Base-by-base conservation (phyloP, 148 eudicot species). In the Arbutus unedo region DNA sequence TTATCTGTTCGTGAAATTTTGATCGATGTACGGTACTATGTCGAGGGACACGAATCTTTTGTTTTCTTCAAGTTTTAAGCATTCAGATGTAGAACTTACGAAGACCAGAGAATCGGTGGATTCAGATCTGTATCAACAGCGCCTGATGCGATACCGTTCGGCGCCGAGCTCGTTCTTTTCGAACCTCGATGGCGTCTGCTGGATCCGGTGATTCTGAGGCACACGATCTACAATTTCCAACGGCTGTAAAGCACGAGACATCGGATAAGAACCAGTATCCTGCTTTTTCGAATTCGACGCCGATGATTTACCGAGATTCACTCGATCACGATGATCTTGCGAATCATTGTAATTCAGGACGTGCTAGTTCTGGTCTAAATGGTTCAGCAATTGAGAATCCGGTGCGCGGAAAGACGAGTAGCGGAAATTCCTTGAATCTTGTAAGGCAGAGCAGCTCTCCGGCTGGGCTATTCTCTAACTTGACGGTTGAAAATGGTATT, bases 391-490 rank as follows among this genome's bases (percentile, higher is more conserved):
- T 73, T 75, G 48, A 45, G 84, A 81, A 51, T 77, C 77, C 50
- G 10, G 84, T 68, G 79, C 88, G 62, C 81, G 45, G 50, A 43
- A 79, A 79, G 77, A 50, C 3, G 38, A 78, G 21, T 60, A 50
- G 60, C 79, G 79, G 49, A 4, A 81, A 84, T 74, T 9, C 79
- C 83, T 82, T 84, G 15, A 80, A 74, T 82, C 89, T 90, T 19
- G 23, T 83, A 3, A 81, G 92, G 76, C 92, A 90, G 74, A 87
- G 84, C 70, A 90, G 92, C 77, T 88, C 92, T 44, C 92, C 92
- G 54, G 88, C 90, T 68, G 90, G 87, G 57, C 74, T 90, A 54
- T 85, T 87, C 77, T 76, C 87, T 19, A 51, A 72, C 68, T 66
- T 82, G 41, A 59, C 70, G 0, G 56, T 62, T 68, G 86, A 85